Base-by-base conservation (phyloP, 2,329 filamentous ascomycete genomes). In the Fusarium sp. region DNA sequence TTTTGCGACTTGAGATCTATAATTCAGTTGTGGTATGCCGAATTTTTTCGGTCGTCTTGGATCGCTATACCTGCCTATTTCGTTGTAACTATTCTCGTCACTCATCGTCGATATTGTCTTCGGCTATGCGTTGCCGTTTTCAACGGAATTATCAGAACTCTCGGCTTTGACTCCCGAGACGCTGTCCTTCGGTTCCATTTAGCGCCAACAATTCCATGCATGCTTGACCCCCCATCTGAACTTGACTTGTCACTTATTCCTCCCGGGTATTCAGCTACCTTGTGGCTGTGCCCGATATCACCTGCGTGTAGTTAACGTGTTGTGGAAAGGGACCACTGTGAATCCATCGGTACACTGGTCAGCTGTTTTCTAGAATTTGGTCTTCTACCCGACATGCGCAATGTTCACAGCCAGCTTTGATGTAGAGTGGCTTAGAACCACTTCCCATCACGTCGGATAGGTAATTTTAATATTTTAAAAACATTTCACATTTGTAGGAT, bases 61-160 rank as follows among this genome's bases (percentile, higher is more conserved):
- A 27, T 49, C 23, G 44, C 23, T 49, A 27, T n/a, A 49, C 44
- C 14, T 27, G 14, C 44, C 44, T 33, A 23, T n/a, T 55, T 55
- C 38, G 33, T 7, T 25, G 11, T 55, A 10, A 8, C 51, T 9
- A 4, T 27, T 6, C 14, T 27, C 5, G 14, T 49, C 23, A 27
- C 1, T 7, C 9, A 14, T 49, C 23, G 27, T 49, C n/a, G 14
- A 11, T 1, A 25, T 49, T 49, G 23, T 27, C 9, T 49, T 16
- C 8, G 7, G 44, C 14, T n/a, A 49, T 34, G 6, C 14, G 16
- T 25, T 46, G 8, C 23, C 23, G 2, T 16, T 14, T 7, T 27
- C 5, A 8, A 6, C 2, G 2, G 44, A 49, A 27, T 18, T 6
- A 20, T 16, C 20, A 11, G 44, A 31, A 10, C 9, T 7, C 14